phyloP scores from a whole-genome alignment of 129 eudicot genomes.

The Artemisia annua region DNA sequence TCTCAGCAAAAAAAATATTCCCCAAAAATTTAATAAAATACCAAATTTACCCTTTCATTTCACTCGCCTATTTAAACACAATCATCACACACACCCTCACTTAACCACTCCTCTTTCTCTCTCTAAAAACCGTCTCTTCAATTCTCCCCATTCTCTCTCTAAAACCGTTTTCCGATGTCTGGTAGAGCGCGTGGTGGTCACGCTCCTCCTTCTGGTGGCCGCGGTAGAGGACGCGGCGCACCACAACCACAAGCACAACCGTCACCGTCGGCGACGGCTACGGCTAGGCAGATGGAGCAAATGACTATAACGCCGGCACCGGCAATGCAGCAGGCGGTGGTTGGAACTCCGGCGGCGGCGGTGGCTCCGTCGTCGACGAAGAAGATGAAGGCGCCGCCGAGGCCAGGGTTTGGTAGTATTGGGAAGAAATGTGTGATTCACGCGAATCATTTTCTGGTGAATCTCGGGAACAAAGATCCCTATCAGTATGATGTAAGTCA shows the following conservation, averaged over 20 bases:
- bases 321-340: constrained; percentile 15
- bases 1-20: too few species aligned
- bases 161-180: constrained; percentile 28
- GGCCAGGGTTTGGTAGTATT: constrained; percentile 49
- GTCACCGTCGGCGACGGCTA: neutral
- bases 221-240: constrained; percentile 33
- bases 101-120: neutral
- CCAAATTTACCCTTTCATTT: too few species aligned
- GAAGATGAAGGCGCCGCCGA: constrained; percentile 37
- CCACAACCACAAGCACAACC: neutral
- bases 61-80: too few species aligned
- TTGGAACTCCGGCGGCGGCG: constrained; percentile 5
- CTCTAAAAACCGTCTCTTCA: constrained; percentile 17
- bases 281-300: neutral
- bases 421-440: constrained; percentile 47
- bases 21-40: too few species aligned
- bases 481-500: constrained; percentile 73
- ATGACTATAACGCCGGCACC: constrained; percentile 17
- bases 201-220: constrained; percentile 27
- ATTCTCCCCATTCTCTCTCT: too few species aligned
- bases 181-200: constrained; percentile 44
- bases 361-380: constrained; percentile 43
- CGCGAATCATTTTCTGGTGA: constrained; percentile 79
- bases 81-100: neutral
- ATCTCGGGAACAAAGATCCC: constrained; percentile 50